These are phyloP conservation scores for Spizellomyces sp. DNA, from an alignment of 192 early-diverging fungal species.

Conservation along the genomic window DNA sequence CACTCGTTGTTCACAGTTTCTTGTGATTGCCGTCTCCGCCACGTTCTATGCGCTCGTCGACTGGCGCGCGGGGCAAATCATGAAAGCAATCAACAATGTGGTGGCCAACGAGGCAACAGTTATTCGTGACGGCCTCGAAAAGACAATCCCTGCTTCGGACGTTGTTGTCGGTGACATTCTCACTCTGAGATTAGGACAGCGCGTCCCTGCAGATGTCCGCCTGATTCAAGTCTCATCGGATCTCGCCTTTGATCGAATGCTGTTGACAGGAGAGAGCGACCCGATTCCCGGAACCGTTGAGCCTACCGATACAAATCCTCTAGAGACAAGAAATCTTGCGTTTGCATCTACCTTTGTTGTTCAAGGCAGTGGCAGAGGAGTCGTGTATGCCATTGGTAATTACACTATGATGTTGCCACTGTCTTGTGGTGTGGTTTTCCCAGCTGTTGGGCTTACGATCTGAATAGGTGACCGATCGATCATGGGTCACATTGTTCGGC, in stretches of 20 bases:
- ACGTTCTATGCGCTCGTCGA: slow-evolving; percentile 68
- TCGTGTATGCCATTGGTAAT: slow-evolving; percentile 67
- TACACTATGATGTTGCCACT: neutral
- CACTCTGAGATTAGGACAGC: slow-evolving; percentile 62
- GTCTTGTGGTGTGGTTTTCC: too few relatives aligned
- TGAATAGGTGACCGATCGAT: too few relatives aligned
- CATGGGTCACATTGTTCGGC: slow-evolving; percentile 20
- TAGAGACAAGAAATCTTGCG: slow-evolving; percentile 83
- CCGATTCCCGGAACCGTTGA: slow-evolving; percentile 63
- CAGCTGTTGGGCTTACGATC: too few relatives aligned
- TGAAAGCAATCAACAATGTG: slow-evolving; percentile 75
- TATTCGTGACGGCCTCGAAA: slow-evolving; percentile 63
- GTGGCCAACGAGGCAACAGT: slow-evolving; percentile 65
- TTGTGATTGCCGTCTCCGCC: slow-evolving; percentile 44
- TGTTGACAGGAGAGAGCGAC: slow-evolving; percentile 77
- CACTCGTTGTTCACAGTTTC: slow-evolving; percentile 35
- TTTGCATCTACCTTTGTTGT: slow-evolving; percentile 73
- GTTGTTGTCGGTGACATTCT: slow-evolving; percentile 81
- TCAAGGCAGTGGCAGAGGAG: slow-evolving; percentile 70
- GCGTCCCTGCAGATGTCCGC: slow-evolving; percentile 78
- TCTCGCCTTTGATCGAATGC: slow-evolving; percentile 75
- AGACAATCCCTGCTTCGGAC: slow-evolving; percentile 51
- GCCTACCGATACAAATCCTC: slow-evolving; percentile 69
- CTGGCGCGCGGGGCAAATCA: slow-evolving; percentile 65
- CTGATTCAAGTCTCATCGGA: slow-evolving; percentile 68